phyloP scores from a whole-genome alignment of 2,329 filamentous ascomycete species.

The Clarireedia paspali region DNA sequence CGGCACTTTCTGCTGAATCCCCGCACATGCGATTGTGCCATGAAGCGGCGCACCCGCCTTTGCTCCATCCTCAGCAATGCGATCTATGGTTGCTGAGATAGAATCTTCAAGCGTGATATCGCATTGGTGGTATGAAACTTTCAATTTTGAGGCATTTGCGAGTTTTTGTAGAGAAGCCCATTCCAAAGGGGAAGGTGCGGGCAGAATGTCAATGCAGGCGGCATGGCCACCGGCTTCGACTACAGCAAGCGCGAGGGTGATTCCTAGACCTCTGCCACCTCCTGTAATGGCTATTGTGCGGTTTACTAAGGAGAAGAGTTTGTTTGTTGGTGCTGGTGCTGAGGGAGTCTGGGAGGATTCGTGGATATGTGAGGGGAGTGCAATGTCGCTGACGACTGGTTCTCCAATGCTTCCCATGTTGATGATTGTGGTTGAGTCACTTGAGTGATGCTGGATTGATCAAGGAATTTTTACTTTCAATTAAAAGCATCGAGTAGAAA shows the following conservation, averaged over 20 bases:
- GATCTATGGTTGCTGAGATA: constrained; percentile 32
- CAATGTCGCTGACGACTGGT: not conserved
- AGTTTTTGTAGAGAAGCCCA: not conserved
- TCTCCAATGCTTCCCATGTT: too few species aligned
- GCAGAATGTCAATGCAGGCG: constrained; percentile 28
- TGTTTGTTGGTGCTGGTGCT: constrained; percentile 12
- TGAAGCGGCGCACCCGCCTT: constrained; percentile 32
- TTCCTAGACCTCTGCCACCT: constrained; percentile 41
- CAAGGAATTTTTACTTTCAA: too few species aligned
- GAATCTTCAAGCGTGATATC: constrained; percentile 40
- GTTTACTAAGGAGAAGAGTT: constrained; percentile 28
- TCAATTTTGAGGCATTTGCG: constrained; percentile 29
- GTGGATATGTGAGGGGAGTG: not conserved
- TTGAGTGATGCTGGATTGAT: too few species aligned
- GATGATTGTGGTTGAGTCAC: too few species aligned
- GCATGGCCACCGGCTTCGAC: constrained; percentile 41
- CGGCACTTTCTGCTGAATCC: constrained; percentile 59
- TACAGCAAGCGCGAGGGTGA: constrained; percentile 40
- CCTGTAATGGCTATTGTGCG: constrained; percentile 39
- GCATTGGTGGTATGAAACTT: constrained; percentile 25
- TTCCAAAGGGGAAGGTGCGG: constrained; percentile 10
- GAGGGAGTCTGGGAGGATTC: too few species aligned
- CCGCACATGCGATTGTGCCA: constrained; percentile 62
- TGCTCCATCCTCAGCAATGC: constrained; percentile 3
- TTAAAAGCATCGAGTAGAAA: too few species aligned